phyloP scores from a whole-genome alignment of 1,284 basidiomycete species.

The Vanrija sp. region DNA sequence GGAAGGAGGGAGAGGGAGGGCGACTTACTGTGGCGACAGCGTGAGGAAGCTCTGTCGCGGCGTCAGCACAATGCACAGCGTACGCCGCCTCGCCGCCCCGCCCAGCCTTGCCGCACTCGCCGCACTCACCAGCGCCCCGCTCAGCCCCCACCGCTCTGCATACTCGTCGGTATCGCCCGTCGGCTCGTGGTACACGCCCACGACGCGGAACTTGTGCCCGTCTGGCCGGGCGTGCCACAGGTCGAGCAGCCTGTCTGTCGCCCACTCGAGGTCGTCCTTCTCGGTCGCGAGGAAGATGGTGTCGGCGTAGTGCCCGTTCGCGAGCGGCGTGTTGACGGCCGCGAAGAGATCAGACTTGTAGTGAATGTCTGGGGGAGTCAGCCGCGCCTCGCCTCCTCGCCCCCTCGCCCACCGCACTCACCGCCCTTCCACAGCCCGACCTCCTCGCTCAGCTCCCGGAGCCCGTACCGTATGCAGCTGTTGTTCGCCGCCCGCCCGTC shows the following conservation, averaged over 20 bases:
- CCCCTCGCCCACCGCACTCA: background rate
- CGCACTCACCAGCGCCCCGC: background rate
- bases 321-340: background rate
- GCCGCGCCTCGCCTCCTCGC: background rate
- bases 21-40: background rate
- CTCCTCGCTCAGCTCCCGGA: background rate
- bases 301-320: background rate
- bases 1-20: background rate
- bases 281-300: slow-evolving; percentile 2
- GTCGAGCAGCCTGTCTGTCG: background rate
- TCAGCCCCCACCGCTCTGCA: background rate
- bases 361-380: background rate
- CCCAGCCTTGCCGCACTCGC: background rate
- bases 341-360: background rate
- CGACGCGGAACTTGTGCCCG: slow-evolving; percentile 1
- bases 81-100: background rate
- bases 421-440: background rate
- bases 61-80: background rate
- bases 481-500: background rate
- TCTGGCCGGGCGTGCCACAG: background rate
- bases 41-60: background rate
- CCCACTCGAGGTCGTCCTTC: background rate
- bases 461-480: background rate
- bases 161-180: background rate
- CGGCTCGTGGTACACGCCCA: slow-evolving; percentile 1